Evolutionary conservation across 345 rosid genomes (phyloP).

Genomic region (Euphorbia tirucalli): DNA sequence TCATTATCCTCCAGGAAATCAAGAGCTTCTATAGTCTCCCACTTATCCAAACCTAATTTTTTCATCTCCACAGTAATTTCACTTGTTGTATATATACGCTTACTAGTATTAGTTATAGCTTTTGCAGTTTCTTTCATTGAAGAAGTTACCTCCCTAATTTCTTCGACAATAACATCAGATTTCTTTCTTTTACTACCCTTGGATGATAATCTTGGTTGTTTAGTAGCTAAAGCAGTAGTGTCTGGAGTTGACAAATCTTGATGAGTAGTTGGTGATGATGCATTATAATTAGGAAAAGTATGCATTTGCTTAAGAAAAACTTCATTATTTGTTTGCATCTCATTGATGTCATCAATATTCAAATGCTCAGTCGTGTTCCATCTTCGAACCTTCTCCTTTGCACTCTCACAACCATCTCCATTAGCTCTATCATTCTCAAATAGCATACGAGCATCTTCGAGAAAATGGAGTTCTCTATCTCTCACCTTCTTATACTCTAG

Average conservation of each 20-base stretch:
- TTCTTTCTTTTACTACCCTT: not conserved
- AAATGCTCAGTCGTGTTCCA: not conserved
- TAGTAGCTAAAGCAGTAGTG: not conserved
- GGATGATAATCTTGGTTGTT: not conserved
- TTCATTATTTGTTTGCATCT: not conserved
- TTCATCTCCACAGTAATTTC: not conserved
- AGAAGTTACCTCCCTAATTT: not conserved
- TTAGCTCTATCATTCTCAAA: not conserved
- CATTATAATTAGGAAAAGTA: not conserved
- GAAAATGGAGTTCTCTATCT: not conserved
- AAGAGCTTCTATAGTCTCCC: not conserved
- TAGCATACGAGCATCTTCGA: not conserved
- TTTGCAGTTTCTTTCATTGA: not conserved
- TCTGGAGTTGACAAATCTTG: not conserved
- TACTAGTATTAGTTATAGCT: not conserved
- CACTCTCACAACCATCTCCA: not conserved
- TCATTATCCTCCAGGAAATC: too few relatives aligned
- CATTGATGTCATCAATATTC: not conserved
- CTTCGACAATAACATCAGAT: not conserved
- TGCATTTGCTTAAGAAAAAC: not conserved
- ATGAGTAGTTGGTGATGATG: not conserved
- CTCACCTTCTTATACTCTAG: not conserved
- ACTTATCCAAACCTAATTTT: not conserved
- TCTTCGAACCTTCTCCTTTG: not conserved
- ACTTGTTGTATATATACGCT: not conserved